Conservation (phyloP, 2,329 filamentous ascomycete genomes). For the Penicillium concentricum region DNA sequence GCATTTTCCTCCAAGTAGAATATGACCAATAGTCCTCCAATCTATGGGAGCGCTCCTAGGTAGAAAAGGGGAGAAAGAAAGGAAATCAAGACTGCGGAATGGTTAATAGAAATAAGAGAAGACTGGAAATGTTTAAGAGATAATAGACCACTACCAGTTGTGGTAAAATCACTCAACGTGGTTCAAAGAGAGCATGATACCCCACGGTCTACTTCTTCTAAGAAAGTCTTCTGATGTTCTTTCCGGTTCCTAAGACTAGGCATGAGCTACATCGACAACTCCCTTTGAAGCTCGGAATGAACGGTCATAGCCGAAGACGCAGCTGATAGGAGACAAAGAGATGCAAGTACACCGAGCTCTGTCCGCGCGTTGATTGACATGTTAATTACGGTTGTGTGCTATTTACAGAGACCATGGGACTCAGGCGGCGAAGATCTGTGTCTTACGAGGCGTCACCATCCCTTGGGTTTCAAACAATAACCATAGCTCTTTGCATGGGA, state of each 20-base stretch:
- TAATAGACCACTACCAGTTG: background rate
- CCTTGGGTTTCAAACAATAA: conserved; percentile 11
- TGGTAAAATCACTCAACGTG: conserved; percentile 7
- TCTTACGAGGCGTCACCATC: conserved; percentile 12
- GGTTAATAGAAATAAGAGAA: background rate
- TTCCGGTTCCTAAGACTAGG: background rate
- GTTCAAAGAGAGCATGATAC: conserved; percentile 5
- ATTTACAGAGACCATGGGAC: conserved; percentile 14
- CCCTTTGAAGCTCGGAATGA: conserved; percentile 13
- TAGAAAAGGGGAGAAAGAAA: background rate
- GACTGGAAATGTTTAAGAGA: background rate
- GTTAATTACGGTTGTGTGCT: conserved; percentile 9
- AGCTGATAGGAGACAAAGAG: conserved; percentile 16
- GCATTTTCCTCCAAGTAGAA: background rate
- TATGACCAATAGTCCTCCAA: background rate
- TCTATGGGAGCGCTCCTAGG: background rate
- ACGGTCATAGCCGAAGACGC: conserved; percentile 8
- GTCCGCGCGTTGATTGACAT: conserved; percentile 3
- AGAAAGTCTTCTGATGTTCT: conserved; percentile 7
- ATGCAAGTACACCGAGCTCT: conserved; percentile 10
- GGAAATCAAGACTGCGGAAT: background rate
- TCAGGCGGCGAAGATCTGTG: conserved; percentile 12
- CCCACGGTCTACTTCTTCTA: background rate
- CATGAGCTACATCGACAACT: background rate
- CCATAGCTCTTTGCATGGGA: conserved; percentile 17